Conservation (phyloP, 179 eudicot genomes). For the Silene noctiflora region DNA sequence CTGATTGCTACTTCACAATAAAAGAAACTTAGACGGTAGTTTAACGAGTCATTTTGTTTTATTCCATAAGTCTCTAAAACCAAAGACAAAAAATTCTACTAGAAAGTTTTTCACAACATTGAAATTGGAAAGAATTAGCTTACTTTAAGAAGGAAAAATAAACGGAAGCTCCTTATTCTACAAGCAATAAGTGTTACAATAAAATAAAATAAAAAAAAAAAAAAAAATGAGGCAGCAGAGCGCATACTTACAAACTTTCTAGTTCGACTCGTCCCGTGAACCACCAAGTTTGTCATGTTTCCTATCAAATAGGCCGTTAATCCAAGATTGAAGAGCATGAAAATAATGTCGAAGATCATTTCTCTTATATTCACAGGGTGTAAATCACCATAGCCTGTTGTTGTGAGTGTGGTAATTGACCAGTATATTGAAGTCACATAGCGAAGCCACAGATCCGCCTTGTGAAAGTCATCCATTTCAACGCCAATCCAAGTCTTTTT, state of each 20-base stretch:
- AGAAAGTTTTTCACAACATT: not conserved
- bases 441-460: conserved; percentile 34
- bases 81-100: not conserved
- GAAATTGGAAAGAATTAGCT: not conserved
- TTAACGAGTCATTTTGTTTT: not conserved
- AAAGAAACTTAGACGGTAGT: not conserved
- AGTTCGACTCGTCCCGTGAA: conserved; percentile 67
- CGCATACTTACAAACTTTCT: conserved; percentile 62
- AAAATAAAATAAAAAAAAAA: no score
- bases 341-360: conserved; percentile 65
- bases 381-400: conserved; percentile 83
- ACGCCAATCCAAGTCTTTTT: conserved; percentile 57
- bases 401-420: conserved; percentile 77
- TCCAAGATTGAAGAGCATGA: conserved; percentile 77
- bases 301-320: conserved; percentile 76
- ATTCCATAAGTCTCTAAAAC: not conserved
- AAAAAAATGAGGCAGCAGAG: conserved; percentile 3
- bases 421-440: conserved; percentile 75
- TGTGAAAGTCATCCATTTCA: conserved; percentile 30
- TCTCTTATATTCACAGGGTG: conserved; percentile 67
- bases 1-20: not conserved
- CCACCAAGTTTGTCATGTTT: conserved; percentile 88
- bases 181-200: not conserved
- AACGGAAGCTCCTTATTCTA: not conserved
- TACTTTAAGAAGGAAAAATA: not conserved